A percentile compares a stretch with the other conserved stretches of the same genome.
Evolutionary conservation across 768 basidiomycete species (phyloP).

Genomic region (Pilatotrama ljubarskyi): DNA sequence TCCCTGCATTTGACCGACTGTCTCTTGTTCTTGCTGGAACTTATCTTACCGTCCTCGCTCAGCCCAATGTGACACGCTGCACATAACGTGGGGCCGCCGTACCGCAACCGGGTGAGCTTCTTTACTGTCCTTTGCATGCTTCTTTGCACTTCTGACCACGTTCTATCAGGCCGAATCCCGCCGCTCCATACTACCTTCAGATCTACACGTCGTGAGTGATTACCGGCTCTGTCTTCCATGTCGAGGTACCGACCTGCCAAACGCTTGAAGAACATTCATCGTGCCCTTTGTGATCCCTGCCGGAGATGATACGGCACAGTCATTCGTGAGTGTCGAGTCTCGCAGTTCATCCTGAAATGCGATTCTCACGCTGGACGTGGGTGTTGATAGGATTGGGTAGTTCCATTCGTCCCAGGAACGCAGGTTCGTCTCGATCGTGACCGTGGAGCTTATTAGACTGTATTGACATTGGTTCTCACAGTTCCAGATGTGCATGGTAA

Average conservation of each 20-base stretch:
- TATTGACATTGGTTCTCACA: constrained; percentile 23
- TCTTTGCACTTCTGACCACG: neutral
- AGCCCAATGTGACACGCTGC: constrained; percentile 37
- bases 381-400: constrained; percentile 49
- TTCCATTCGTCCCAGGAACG: constrained; percentile 61
- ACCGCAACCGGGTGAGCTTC: constrained; percentile 29
- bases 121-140: neutral
- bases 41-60: neutral
- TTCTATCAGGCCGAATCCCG: constrained; percentile 49
- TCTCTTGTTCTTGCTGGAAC: neutral
- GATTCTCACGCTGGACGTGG: constrained; percentile 3
- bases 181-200: constrained; percentile 58
- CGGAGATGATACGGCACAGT: constrained; percentile 39
- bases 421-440: constrained; percentile 35
- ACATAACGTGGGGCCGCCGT: constrained; percentile 32
- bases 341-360: neutral
- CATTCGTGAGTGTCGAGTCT: constrained; percentile 43
- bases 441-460: neutral
- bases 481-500: constrained; percentile 72
- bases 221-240: neutral
- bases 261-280: constrained; percentile 42
- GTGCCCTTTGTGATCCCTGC: constrained; percentile 54
- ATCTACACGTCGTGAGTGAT: constrained; percentile 58
- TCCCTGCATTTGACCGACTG: neutral
- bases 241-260: neutral